These are phyloP conservation scores for Phytopythium sindhum DNA, from an alignment of 352 stramenopile genomes.

Conservation along the genomic window DNA sequence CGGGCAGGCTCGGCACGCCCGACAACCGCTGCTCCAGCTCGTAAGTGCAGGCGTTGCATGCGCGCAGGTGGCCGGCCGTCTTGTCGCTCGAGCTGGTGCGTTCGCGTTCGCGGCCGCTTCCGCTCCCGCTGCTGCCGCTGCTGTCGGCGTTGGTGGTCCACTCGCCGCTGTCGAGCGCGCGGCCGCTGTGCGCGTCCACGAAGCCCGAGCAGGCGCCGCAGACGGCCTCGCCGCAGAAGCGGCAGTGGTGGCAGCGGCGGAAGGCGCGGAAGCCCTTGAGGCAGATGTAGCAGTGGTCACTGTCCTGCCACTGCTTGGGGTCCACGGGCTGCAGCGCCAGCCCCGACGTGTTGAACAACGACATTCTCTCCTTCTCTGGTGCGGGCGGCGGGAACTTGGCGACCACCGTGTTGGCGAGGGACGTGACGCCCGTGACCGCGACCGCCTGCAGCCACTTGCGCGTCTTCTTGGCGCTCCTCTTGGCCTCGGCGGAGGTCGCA, in stretches of 20 bases:
- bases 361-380: no score
- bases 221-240: slow-evolving; percentile 63
- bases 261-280: slow-evolving; percentile 58
- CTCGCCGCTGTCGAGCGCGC: slow-evolving; percentile 6
- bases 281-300: slow-evolving; percentile 54
- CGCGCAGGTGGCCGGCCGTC: slow-evolving; percentile 13
- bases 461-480: slow-evolving; percentile 20
- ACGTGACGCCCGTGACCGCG: slow-evolving; percentile 31
- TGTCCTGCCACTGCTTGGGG: slow-evolving; percentile 54
- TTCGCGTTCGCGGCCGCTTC: slow-evolving; percentile 8
- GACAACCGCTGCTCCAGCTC: slow-evolving; percentile 29
- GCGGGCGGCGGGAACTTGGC: slow-evolving; percentile 13
- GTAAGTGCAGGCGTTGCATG: slow-evolving; percentile 30
- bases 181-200: slow-evolving; percentile 50
- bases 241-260: slow-evolving; percentile 60
- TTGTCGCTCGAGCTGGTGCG: slow-evolving; percentile 11
- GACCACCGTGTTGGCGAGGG: slow-evolving; percentile 24
- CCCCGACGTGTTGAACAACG: slow-evolving; percentile 27
- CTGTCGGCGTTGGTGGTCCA: not conserved
- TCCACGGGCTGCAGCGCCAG: slow-evolving; percentile 33
- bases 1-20: slow-evolving; percentile 8
- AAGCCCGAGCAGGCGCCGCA: slow-evolving; percentile 60
- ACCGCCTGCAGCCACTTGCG: slow-evolving; percentile 39
- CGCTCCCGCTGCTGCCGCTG: slow-evolving; percentile 6
- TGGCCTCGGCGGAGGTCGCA: slow-evolving; percentile 11